Evolutionary conservation across 805 yeast species (phyloP).

Genomic region (Saturnispora diversa): DNA sequence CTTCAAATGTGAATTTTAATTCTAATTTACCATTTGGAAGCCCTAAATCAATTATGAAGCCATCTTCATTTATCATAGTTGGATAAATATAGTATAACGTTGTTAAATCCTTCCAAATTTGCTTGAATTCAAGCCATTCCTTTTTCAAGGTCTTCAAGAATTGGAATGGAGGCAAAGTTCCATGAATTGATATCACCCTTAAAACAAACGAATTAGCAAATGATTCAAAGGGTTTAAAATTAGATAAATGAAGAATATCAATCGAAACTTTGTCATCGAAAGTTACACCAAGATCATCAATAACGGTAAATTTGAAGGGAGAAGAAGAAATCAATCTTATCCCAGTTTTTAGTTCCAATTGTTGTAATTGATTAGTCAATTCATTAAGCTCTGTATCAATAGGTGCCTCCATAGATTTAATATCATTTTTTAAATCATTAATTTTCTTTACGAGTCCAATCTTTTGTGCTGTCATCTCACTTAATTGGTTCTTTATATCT

Average conservation of each 20-base stretch:
- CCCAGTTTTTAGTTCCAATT: conserved; percentile 2
- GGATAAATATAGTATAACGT: conserved; percentile 8
- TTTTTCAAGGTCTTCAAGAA: conserved; percentile 2
- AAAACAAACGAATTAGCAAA: conserved; percentile 1
- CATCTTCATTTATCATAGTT: background rate
- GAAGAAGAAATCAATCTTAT: background rate
- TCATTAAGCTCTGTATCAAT: conserved; percentile 13
- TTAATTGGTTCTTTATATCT: background rate
- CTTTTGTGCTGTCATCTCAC: conserved; percentile 4
- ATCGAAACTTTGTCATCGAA: background rate
- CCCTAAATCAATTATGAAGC: conserved; percentile 5
- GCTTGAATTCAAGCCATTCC: conserved; percentile 8
- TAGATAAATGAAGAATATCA: background rate
- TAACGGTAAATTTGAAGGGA: conserved; percentile 3
- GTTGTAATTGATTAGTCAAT: conserved; percentile 12
- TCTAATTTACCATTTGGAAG: background rate
- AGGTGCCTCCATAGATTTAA: conserved; percentile 14
- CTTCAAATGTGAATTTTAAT: background rate
- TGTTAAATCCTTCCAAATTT: conserved; percentile 12
- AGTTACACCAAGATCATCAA: conserved; percentile 1
- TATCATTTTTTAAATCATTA: conserved; percentile 1
- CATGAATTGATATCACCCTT: background rate
- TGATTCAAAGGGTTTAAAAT: conserved; percentile 8
- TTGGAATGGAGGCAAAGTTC: background rate
- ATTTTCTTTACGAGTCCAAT: conserved; percentile 6